Evolutionary conservation across 1,284 basidiomycete species (phyloP).

Genomic region (Ceratobasidium sp.): DNA sequence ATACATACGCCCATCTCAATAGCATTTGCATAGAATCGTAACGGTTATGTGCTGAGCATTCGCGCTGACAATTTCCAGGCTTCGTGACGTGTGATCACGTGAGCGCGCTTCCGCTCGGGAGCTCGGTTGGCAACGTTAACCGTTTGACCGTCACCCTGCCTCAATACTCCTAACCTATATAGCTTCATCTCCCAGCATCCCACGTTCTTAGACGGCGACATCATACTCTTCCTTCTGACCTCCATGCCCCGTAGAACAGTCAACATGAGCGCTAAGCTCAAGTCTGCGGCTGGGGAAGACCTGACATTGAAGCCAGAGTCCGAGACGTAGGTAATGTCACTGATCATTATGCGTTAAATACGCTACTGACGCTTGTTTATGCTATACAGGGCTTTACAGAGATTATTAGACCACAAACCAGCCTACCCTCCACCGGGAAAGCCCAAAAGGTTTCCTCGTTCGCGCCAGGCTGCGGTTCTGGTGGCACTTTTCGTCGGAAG

Average conservation of each 20-base stretch:
- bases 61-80: too few relatives aligned
- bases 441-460: conserved; percentile 60
- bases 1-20: conserved; percentile 20
- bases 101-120: conserved; percentile 27
- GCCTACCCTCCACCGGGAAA: conserved; percentile 25
- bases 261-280: conserved; percentile 27
- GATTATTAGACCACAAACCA: conserved; percentile 30
- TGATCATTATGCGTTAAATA: too few relatives aligned
- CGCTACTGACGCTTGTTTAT: neutral
- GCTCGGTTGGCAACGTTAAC: conserved; percentile 18
- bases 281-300: conserved; percentile 35
- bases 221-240: neutral
- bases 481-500: conserved; percentile 85
- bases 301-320: conserved; percentile 37
- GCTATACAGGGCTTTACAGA: conserved; percentile 21
- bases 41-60: too few relatives aligned
- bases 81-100: conserved; percentile 27
- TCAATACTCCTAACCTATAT: neutral
- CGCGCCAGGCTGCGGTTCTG: conserved; percentile 75
- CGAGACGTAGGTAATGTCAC: conserved; percentile 33
- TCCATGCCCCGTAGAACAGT: conserved; percentile 25
- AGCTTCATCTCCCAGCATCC: conserved; percentile 18
- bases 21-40: neutral
- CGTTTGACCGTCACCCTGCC: conserved; percentile 27
- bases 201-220: conserved; percentile 8